Conservation (phyloP, 1,284 basidiomycete species). For the Cutaneotrichosporon sp. region DNA sequence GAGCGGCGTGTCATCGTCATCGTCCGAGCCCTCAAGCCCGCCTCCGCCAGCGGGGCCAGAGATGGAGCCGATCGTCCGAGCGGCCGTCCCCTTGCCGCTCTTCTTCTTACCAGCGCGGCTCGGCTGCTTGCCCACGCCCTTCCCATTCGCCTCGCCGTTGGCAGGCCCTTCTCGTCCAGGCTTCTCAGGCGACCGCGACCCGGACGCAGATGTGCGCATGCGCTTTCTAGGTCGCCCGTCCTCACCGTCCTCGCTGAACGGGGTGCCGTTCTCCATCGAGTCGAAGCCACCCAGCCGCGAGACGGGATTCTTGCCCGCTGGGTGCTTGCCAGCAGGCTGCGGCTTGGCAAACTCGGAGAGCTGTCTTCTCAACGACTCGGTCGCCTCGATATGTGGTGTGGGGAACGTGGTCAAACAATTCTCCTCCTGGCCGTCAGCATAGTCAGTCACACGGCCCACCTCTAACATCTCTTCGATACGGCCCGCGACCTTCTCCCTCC, state of each 20-base stretch:
- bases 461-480: slow-evolving; percentile 80
- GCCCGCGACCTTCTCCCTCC: slow-evolving; percentile 73
- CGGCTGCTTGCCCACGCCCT: slow-evolving; percentile 31
- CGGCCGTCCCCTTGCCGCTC: slow-evolving; percentile 21
- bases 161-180: slow-evolving; percentile 3
- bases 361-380: slow-evolving; percentile 66
- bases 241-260: slow-evolving; percentile 23
- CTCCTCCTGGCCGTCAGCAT: slow-evolving; percentile 60
- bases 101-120: slow-evolving; percentile 5
- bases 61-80: slow-evolving; percentile 10
- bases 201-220: slow-evolving; percentile 14
- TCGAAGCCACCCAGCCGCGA: slow-evolving; percentile 23
- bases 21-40: slow-evolving; percentile 29
- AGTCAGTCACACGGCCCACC: slow-evolving; percentile 56
- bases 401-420: slow-evolving; percentile 71
- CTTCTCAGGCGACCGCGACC: slow-evolving; percentile 15
- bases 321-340: slow-evolving; percentile 41
- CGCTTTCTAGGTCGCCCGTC: slow-evolving; percentile 36
- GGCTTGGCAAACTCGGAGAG: slow-evolving; percentile 56
- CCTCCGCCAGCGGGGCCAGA: slow-evolving; percentile 2
- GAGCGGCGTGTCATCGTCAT: slow-evolving; percentile 37
- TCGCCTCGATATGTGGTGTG: slow-evolving; percentile 67
- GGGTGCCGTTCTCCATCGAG: slow-evolving; percentile 29
- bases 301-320: slow-evolving; percentile 33
- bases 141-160: slow-evolving; percentile 27